Percentiles rank a stretch among this genome's conserved stretches.
phyloP scores from a whole-genome alignment of 805 yeast genomes.

The Sugiyamaella americana region DNA sequence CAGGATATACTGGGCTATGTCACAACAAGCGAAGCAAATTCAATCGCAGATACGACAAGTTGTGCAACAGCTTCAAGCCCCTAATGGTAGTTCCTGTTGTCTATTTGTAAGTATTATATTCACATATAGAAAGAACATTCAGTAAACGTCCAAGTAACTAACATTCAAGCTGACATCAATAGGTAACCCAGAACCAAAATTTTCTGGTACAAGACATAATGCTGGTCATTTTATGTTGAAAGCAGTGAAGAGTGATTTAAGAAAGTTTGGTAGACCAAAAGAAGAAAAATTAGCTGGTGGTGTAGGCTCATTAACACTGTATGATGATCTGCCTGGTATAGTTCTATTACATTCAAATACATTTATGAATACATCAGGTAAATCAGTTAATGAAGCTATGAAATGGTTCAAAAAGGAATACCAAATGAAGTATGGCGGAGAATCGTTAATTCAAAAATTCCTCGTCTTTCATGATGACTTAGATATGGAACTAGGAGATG shows the following conservation, averaged over 20 bases:
- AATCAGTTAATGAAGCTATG: constrained; percentile 48
- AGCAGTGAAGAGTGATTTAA: constrained; percentile 15
- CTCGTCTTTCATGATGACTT: constrained; percentile 77
- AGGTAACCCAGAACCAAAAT: constrained; percentile 72
- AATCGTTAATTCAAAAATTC: constrained; percentile 30
- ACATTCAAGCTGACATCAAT: constrained; percentile 36
- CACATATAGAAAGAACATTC: not conserved
- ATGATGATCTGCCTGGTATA: constrained; percentile 23
- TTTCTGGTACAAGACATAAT: constrained; percentile 63
- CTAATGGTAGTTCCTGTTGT: constrained; percentile 5
- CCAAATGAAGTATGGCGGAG: constrained; percentile 6
- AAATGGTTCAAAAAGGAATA: constrained; percentile 26
- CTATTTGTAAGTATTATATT: not conserved
- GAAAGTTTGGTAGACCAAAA: not conserved
- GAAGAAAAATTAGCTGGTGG: constrained; percentile 8
- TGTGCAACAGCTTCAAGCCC: not conserved
- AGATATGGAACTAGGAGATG: constrained; percentile 56
- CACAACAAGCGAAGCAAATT: constrained; percentile 4
- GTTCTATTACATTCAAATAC: constrained; percentile 47
- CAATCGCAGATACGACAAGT: constrained; percentile 5
- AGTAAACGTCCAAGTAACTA: not conserved
- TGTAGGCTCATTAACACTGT: constrained; percentile 22
- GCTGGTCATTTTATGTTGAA: constrained; percentile 62
- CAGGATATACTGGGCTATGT: not conserved
- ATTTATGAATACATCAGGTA: constrained; percentile 69